Conservation (phyloP, 257 asterid species). For the Nicotiana noctiflora region DNA sequence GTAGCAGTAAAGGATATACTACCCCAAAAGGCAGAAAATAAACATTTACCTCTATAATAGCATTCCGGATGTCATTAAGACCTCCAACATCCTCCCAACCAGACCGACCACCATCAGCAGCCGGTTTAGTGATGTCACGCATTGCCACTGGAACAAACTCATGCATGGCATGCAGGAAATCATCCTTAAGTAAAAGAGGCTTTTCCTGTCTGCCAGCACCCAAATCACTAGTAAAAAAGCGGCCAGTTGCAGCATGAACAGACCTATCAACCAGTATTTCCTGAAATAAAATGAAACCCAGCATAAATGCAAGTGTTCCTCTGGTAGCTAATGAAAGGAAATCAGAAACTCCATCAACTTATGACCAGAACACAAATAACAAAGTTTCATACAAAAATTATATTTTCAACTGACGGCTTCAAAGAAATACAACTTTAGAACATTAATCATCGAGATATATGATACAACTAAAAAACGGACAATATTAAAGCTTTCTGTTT, state of each 20-base stretch:
- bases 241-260: slow-evolving; percentile 85
- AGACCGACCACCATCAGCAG: slow-evolving; percentile 64
- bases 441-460: neutral
- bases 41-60: slow-evolving; percentile 65
- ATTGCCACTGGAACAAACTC: slow-evolving; percentile 92
- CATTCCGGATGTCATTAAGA: slow-evolving; percentile 66
- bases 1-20: neutral
- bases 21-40: slow-evolving; percentile 8
- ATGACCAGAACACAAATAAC: neutral
- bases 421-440: neutral
- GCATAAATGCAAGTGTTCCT: slow-evolving; percentile 3
- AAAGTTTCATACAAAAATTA: neutral
- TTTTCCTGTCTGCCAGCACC: slow-evolving; percentile 31
- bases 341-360: neutral
- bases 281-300: slow-evolving; percentile 22
- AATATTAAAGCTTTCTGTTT: neutral
- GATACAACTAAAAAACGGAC: neutral
- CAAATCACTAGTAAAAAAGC: slow-evolving; percentile 46
- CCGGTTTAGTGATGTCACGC: slow-evolving; percentile 87
- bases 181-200: slow-evolving; percentile 56
- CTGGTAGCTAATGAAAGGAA: neutral
- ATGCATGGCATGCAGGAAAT: slow-evolving; percentile 74
- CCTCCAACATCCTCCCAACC: slow-evolving; percentile 99
- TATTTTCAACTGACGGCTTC: neutral
- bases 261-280: slow-evolving; percentile 93